These are phyloP conservation scores for Cyberlindnera sargentensis DNA, from an alignment of 805 yeast species.

Conservation along the genomic window DNA sequence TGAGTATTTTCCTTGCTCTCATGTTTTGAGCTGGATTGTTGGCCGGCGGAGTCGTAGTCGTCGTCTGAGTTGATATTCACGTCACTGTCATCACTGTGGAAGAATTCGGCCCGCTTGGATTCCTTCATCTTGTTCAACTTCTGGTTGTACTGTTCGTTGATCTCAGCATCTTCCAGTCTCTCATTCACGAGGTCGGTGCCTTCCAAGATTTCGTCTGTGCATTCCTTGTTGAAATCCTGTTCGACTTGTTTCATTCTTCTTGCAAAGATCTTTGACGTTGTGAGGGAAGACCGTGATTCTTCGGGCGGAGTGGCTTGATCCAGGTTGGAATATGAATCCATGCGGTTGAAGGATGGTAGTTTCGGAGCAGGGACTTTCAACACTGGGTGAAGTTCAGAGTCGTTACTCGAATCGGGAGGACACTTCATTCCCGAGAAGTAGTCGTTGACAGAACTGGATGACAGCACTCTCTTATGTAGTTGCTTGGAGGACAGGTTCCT, in stretches of 20 bases:
- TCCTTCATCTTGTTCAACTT: constrained; percentile 15
- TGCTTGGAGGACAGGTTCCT: constrained; percentile 7
- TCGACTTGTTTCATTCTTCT: constrained; percentile 17
- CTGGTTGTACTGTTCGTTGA: constrained; percentile 8
- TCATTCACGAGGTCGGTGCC: constrained; percentile 8
- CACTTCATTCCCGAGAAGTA: constrained; percentile 5
- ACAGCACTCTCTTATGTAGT: constrained; percentile 19
- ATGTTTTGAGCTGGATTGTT: neutral
- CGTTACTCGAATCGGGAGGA: neutral
- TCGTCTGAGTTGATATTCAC: constrained; percentile 17
- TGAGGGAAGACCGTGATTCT: neutral
- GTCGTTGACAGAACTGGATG: constrained; percentile 17
- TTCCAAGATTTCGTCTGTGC: constrained; percentile 5
- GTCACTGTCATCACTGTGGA: constrained; percentile 18
- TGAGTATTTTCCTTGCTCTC: neutral
- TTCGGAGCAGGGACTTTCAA: constrained; percentile 7
- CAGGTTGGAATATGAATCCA: constrained; percentile 8
- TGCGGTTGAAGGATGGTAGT: constrained; percentile 20
- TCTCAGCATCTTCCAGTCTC: constrained; percentile 5
- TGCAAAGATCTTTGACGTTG: constrained; percentile 17
- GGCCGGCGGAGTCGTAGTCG: constrained; percentile 1
- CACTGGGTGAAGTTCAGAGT: constrained; percentile 1
- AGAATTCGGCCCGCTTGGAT: constrained; percentile 12
- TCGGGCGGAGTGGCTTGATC: neutral
- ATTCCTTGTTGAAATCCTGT: constrained; percentile 3